Evolutionary conservation across 1,139 yeast species (phyloP).

Genomic region (Hanseniaspora gamundiae): DNA sequence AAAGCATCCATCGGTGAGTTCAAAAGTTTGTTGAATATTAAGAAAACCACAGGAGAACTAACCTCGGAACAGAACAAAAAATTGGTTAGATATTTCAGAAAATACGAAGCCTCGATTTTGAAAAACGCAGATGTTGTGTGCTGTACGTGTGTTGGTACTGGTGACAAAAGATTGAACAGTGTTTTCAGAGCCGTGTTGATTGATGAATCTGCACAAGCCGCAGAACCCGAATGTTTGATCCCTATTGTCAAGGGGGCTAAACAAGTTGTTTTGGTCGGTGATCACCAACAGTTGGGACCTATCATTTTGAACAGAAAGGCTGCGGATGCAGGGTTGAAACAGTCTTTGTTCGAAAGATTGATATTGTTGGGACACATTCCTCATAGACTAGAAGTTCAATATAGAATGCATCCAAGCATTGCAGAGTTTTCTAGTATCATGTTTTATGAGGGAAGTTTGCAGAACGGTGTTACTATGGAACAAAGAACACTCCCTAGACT

Average conservation of each 20-base stretch:
- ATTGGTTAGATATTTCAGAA: conserved; percentile 49
- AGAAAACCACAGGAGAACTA: conserved; percentile 10
- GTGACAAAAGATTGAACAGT: conserved; percentile 74
- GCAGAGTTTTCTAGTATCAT: conserved; percentile 76
- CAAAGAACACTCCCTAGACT: conserved; percentile 12
- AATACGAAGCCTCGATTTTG: conserved; percentile 62
- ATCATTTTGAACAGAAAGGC: conserved; percentile 93
- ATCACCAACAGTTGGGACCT: conserved; percentile 96
- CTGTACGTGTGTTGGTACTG: conserved; percentile 88
- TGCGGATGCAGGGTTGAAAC: conserved; percentile 68
- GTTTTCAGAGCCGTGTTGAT: conserved; percentile 87
- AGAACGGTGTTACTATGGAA: conserved; percentile 67
- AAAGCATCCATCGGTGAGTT: conserved; percentile 21
- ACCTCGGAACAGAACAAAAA: conserved; percentile 33
- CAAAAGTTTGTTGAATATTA: conserved; percentile 17
- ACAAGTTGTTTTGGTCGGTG: conserved; percentile 95
- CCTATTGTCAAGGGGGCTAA: conserved; percentile 89
- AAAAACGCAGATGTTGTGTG: conserved; percentile 81
- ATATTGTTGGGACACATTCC: conserved; percentile 47
- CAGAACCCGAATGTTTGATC: conserved; percentile 81
- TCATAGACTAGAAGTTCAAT: conserved; percentile 81
- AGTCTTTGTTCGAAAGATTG: conserved; percentile 90
- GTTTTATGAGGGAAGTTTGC: conserved; percentile 61
- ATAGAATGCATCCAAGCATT: conserved; percentile 83
- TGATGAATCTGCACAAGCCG: conserved; percentile 98